Conservation (phyloP, 208 protist genomes). For the Willaertia magna region DNA sequence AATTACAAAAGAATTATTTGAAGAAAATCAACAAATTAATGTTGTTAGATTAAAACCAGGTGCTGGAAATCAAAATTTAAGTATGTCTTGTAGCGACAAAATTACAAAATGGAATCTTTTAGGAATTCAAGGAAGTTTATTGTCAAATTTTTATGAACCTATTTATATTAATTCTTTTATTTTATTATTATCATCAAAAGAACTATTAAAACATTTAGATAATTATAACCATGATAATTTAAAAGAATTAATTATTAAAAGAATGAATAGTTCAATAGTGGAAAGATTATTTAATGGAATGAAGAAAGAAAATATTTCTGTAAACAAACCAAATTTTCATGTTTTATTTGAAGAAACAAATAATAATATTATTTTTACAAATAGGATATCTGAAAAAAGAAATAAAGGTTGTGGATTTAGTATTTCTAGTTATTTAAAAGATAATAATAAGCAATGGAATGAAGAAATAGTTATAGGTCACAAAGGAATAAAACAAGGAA, state of each 20-base stretch:
- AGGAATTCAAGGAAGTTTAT: slow-evolving; percentile 49
- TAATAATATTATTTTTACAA: too few species aligned
- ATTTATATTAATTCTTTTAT: neutral
- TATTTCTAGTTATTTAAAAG: neutral
- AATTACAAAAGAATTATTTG: neutral
- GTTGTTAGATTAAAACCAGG: slow-evolving; percentile 47
- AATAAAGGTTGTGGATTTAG: neutral
- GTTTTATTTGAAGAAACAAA: too few species aligned
- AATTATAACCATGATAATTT: too few species aligned
- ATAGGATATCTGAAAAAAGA: neutral
- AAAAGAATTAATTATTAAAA: neutral
- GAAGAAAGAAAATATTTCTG: too few species aligned
- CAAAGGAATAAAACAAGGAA: neutral
- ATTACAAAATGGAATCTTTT: slow-evolving; percentile 53
- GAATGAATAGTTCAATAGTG: neutral
- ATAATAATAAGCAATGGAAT: neutral
- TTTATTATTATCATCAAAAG: too few species aligned
- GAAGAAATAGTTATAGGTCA: neutral
- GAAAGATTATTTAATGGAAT: too few species aligned
- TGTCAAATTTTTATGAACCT: neutral
- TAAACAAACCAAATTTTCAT: too few species aligned
- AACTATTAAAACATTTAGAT: too few species aligned
- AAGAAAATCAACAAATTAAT: neutral
- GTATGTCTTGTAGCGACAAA: slow-evolving; percentile 75
- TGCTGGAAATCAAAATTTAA: slow-evolving; percentile 48